Base-by-base conservation (phyloP, 2,329 filamentous ascomycete genomes). In the Lasiodiplodia citricola region DNA sequence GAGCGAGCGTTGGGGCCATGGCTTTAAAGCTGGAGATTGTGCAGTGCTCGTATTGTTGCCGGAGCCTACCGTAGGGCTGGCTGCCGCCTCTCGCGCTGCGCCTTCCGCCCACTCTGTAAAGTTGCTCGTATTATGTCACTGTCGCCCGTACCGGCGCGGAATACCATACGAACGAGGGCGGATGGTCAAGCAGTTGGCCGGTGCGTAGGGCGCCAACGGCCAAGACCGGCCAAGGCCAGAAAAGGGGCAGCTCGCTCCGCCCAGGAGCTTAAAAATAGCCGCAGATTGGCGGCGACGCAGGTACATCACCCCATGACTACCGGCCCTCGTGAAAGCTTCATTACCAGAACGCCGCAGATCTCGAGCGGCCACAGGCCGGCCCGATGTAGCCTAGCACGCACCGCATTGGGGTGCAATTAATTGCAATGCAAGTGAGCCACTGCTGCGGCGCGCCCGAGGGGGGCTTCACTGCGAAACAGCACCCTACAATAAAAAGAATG, bases 21-120 rank as follows among this genome's bases (percentile, higher is more conserved):
- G 60, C 60, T 64, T 64, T 64, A 64, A 64, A 64, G 60, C 60
- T 64, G 60, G 58, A 64, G 57, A 63, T 63, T 63, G 58, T 47
- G 57, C 23, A 2, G 10, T 47, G 58, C 60, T 64, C 60, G 60
- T 64, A 64, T 64, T n/a, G 44, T 64, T 37, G 38, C 47, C 60
- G 60, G 60, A 51, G 60, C 28, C 44, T 37, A 38, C 60, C 60
- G 60, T 64, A 64, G 60, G 60, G 60, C 60, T 64, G 60, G 44
- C 58, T 18, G 28, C 57, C 58, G 44, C 58, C 58, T 31, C 28
- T 47, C 31, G 31, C 57, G 57, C 57, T 21, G 50, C 50, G 21
- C 44, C 44, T 47, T 6, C 50, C 13, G 28, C 44, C 14, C 41
- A 16, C 18, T 21, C 31, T 38, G 60, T 64, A 51, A 64, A n/a